phyloP scores from a whole-genome alignment of 1,139 yeast genomes.

The Casaregolazyma lundiana region DNA sequence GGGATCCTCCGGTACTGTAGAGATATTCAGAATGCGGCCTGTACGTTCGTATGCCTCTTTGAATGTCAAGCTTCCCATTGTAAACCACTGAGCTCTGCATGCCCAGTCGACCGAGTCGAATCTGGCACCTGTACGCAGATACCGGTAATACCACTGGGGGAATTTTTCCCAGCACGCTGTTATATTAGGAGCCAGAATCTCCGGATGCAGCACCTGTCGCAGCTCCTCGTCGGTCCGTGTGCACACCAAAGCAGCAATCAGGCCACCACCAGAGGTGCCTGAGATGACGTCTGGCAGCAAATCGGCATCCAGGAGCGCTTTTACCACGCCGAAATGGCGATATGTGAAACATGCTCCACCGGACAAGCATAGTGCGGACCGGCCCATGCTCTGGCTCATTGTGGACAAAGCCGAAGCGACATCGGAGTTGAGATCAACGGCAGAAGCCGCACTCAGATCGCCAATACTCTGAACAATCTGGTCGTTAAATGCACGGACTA shows the following conservation, averaged over 20 bases:
- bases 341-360: conserved; percentile 82
- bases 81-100: conserved; percentile 60
- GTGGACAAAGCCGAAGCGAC: conserved; percentile 41
- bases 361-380: conserved; percentile 65
- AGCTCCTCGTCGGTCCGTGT: conserved; percentile 69
- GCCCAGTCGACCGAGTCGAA: conserved; percentile 79
- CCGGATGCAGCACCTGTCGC: conserved; percentile 51
- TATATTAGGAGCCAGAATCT: conserved; percentile 54
- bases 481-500: conserved; percentile 52
- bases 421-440: conserved; percentile 26
- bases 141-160: conserved; percentile 53
- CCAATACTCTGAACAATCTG: conserved; percentile 39
- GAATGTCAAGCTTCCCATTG: conserved; percentile 68
- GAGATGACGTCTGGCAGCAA: conserved; percentile 64
- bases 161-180: conserved; percentile 70
- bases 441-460: not conserved
- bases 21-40: conserved; percentile 65
- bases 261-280: conserved; percentile 81
- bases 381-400: conserved; percentile 59
- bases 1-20: conserved; percentile 79
- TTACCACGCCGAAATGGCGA: conserved; percentile 72
- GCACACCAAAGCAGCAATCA: conserved; percentile 71
- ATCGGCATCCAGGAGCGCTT: conserved; percentile 64
- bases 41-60: conserved; percentile 64
- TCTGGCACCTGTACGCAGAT: conserved; percentile 73